Evolutionary conservation across 495 filamentous ascomycete genomes (phyloP).

Genomic region (Talaromyces borbonicus): DNA sequence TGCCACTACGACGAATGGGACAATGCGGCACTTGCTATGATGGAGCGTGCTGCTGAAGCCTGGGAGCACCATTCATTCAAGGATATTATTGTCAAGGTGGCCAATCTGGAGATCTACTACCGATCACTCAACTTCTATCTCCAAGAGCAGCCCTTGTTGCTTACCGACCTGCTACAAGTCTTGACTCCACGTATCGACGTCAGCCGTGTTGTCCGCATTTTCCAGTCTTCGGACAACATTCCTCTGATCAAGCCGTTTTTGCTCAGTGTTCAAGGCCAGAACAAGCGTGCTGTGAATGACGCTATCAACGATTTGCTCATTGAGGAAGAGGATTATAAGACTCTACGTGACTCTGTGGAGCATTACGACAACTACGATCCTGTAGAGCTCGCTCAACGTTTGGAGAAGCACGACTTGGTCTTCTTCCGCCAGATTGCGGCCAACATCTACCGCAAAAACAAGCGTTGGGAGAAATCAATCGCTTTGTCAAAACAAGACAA

Average conservation of each 20-base stretch:
- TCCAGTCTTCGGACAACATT: constrained; percentile 96
- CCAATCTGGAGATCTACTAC: constrained; percentile 99
- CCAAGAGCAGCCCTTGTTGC: constrained; percentile 86
- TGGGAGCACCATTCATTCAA: constrained; percentile 99
- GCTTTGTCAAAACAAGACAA: constrained; percentile 97
- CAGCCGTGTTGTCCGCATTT: constrained; percentile 96
- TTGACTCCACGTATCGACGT: constrained; percentile 92
- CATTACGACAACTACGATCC: constrained; percentile 99
- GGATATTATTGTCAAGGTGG: constrained; percentile 96
- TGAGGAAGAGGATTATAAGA: constrained; percentile 99
- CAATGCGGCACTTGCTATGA: constrained; percentile 96
- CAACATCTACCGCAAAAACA: constrained; percentile 98
- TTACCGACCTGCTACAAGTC: constrained; percentile 90
- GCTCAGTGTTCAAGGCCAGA: constrained; percentile 90
- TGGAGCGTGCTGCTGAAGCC: constrained; percentile 95
- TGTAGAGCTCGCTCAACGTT: constrained; percentile 83
- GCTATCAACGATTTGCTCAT: constrained; percentile 98
- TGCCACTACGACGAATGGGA: constrained; percentile 99
- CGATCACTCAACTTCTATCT: constrained; percentile 96
- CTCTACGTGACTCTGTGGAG: constrained; percentile 91
- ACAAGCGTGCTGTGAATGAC: constrained; percentile 96
- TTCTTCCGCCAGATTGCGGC: constrained; percentile 99
- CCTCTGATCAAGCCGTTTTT: constrained; percentile 99
- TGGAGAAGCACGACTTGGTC: constrained; percentile 93
- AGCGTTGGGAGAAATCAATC: constrained; percentile 99